Evolutionary conservation across 2,329 filamentous ascomycete species (phyloP).

Genomic region (Cordyceps militaris): DNA sequence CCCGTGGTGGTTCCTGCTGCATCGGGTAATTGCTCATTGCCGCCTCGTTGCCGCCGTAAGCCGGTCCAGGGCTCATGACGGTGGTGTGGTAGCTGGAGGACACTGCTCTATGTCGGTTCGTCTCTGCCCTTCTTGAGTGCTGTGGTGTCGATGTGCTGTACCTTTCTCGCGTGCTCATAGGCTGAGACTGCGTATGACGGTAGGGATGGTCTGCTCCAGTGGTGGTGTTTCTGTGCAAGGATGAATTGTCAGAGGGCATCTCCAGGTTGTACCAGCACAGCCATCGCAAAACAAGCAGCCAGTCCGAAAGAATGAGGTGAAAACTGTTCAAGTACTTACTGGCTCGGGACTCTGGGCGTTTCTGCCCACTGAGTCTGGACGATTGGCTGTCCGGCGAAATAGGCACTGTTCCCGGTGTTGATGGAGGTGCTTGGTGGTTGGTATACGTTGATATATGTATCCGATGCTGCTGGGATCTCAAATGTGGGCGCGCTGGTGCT

Average conservation of each 20-base stretch:
- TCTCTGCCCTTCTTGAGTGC: not conserved
- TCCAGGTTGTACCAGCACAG: not conserved
- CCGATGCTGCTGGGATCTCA: not conserved
- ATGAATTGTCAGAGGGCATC: not conserved
- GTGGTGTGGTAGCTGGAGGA: not conserved
- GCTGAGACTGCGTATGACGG: not conserved
- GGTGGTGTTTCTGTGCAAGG: not conserved
- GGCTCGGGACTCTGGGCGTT: not conserved
- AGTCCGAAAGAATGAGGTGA: not conserved
- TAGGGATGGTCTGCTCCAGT: not conserved
- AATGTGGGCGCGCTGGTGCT: not conserved
- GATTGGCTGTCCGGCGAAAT: not conserved
- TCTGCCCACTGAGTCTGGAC: not conserved
- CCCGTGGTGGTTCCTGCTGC: not conserved
- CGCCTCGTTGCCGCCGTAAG: not conserved
- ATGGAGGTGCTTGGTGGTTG: not conserved
- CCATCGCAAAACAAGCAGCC: not conserved
- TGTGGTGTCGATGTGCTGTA: not conserved
- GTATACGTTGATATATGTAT: not conserved
- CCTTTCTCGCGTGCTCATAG: not conserved
- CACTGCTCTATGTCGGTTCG: not conserved
- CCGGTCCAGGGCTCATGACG: not conserved
- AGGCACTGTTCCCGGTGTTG: not conserved
- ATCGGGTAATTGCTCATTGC: not conserved
- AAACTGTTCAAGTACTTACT: not conserved